Evolutionary conservation across 202 grass and related monocot species (phyloP), one percentile per base, ranked within the genome.

Genomic region (Zizania palustris): DNA sequence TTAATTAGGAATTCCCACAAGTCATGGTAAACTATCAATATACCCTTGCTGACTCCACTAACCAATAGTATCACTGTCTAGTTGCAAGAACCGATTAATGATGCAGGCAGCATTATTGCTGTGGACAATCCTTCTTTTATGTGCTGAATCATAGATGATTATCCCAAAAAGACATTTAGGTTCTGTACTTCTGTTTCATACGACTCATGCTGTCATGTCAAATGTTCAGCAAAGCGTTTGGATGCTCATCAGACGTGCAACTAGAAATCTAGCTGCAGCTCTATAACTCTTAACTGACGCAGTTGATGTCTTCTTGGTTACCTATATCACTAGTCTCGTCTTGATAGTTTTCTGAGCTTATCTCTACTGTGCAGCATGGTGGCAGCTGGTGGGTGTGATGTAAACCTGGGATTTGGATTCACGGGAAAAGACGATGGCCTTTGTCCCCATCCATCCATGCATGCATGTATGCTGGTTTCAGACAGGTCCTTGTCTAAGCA

Each of bases 311-410:
- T 63, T 34, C 39, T 18, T 21, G 39, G 12, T 14, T 16, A 44
- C 34, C 28, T 3, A 41, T 7, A 39, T 16, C 11, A 4, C 45
- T 62, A 41, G 57, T 36, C 46, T 55, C 33, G 5, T 16, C 39
- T 40, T 21, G 13, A 50, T 38, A 33, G 20, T 56, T 35, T 35
- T 43, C 5, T 46, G 67, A 72, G n/a, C n/a, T 70, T 73, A 57
- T 73, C 68, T n/a, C 6, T 22, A 19, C 9, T 42, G 48, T 78
- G 63, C 44, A 48, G 45, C 45, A 48, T 48, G 51, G n/a, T 19
- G 51, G 51, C 18, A 2, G 1, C 28, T 49, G 36, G 48, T 40
- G 61, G 34, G 62, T 54, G 49, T 38, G 34, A 69, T 40, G 78
- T 13, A 12, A 49, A 14, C 18, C 60, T 56, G 37, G 18, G 41